Evolutionary conservation across 139 green algal genomes (phyloP).

Genomic region (Chlorella sp.): DNA sequence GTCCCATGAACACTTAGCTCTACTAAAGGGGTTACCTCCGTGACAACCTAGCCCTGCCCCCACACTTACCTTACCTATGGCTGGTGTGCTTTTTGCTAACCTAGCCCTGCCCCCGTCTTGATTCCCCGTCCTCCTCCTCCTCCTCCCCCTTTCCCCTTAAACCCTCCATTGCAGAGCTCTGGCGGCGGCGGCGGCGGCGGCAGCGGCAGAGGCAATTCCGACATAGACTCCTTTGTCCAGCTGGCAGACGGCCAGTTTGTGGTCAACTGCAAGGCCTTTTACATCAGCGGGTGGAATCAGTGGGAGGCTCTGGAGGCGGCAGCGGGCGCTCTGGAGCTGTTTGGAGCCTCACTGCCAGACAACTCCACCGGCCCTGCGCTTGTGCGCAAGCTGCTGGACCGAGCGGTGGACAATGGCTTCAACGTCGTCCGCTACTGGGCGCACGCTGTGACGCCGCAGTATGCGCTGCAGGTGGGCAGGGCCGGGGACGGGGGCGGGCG

Average conservation of each 20-base stretch:
- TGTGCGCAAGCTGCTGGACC: conserved; percentile 43
- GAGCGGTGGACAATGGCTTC: conserved; percentile 38
- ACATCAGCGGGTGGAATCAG: conserved; percentile 6
- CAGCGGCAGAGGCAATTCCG: no score
- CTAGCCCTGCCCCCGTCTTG: no score
- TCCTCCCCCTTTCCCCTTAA: no score
- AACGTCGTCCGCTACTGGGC: conserved; percentile 58
- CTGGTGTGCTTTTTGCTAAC: no score
- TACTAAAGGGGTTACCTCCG: no score
- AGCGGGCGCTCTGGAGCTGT: conserved; percentile 59
- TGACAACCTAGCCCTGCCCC: no score
- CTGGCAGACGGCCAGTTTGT: background rate
- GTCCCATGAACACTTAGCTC: no score
- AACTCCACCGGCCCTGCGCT: conserved; percentile 40
- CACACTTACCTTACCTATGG: no score
- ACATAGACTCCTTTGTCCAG: background rate
- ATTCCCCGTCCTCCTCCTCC: no score
- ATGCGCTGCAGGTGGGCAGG: conserved; percentile 39
- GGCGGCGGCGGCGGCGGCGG: no score
- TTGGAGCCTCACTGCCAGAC: conserved; percentile 53
- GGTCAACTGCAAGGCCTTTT: conserved; percentile 4
- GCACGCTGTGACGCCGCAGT: conserved; percentile 45
- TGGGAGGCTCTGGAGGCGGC: conserved; percentile 69
- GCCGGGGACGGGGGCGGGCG: background rate
- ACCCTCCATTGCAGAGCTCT: no score